Percentiles rank a stretch among this genome's conserved stretches.
These are phyloP conservation scores for Sesbania bispinosa DNA, from an alignment of 306 rosid species.

Conservation along the genomic window DNA sequence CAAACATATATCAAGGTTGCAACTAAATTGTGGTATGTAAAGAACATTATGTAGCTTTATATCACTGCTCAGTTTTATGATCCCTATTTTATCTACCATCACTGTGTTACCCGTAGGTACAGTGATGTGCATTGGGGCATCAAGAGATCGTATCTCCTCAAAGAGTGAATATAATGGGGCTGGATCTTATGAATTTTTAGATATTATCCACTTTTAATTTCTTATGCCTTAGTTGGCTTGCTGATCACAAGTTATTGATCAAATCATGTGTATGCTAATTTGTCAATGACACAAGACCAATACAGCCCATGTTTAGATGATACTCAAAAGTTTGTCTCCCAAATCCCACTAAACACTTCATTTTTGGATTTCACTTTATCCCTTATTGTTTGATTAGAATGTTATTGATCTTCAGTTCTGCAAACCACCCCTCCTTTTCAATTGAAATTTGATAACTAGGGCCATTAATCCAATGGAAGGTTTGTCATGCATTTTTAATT, in stretches of 20 bases:
- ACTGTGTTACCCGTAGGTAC: too few relatives aligned
- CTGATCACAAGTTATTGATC: neutral
- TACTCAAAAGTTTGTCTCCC: neutral
- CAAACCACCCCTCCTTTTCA: neutral
- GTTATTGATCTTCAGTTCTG: neutral
- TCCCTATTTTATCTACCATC: too few relatives aligned
- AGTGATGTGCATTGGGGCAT: too few relatives aligned
- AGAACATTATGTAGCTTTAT: too few relatives aligned
- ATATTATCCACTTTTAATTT: neutral
- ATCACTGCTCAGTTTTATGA: too few relatives aligned
- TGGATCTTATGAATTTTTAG: neutral
- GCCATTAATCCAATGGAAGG: neutral
- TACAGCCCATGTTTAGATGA: neutral
- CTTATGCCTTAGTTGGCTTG: neutral
- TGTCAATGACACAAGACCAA: neutral
- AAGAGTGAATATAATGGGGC: too few relatives aligned
- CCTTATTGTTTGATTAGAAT: neutral
- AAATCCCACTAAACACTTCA: neutral
- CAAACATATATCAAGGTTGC: too few relatives aligned
- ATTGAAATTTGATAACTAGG: neutral
- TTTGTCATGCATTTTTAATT: neutral
- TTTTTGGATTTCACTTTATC: neutral
- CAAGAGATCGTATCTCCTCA: too few relatives aligned
- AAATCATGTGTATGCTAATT: neutral
- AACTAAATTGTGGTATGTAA: too few relatives aligned